phyloP scores from a whole-genome alignment of 768 basidiomycete species.

The Lactifluus echinatus region DNA sequence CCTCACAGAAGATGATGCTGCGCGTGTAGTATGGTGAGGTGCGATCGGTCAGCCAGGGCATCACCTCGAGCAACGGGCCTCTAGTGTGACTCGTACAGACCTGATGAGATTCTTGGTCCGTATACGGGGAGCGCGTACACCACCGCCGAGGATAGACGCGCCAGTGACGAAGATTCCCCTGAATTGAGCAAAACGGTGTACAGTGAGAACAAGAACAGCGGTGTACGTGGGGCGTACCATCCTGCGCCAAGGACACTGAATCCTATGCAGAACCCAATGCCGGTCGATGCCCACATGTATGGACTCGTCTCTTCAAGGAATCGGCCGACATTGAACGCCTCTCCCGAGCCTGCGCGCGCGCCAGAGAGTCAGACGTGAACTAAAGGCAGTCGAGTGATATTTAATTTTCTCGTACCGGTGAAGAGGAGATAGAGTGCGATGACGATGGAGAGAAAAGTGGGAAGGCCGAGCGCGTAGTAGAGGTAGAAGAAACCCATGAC shows the following conservation, averaged over 20 bases:
- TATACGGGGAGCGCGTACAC: conserved; percentile 88
- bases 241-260: conserved; percentile 90
- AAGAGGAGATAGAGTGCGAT: conserved; percentile 85
- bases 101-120: conserved; percentile 97
- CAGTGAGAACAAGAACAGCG: too few relatives aligned
- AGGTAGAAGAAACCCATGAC: conserved; percentile 28
- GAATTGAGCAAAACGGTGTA: background rate
- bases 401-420: conserved; percentile 46
- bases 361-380: background rate
- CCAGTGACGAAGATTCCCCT: conserved; percentile 99
- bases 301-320: conserved; percentile 94
- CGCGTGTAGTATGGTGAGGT: background rate
- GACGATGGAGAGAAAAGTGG: conserved; percentile 50
- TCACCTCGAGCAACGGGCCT: background rate
- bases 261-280: conserved; percentile 89
- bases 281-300: conserved; percentile 85
- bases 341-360: conserved; percentile 57
- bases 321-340: conserved; percentile 88
- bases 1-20: conserved; percentile 99
- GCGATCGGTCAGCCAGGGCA: too few relatives aligned
- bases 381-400: too few relatives aligned
- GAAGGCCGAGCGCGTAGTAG: conserved; percentile 64
- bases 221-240: conserved; percentile 70
- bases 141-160: conserved; percentile 92
- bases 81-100: conserved; percentile 33